Base-by-base conservation (phyloP, 164 flowering plant genomes). In the Cinnamomum chago region DNA sequence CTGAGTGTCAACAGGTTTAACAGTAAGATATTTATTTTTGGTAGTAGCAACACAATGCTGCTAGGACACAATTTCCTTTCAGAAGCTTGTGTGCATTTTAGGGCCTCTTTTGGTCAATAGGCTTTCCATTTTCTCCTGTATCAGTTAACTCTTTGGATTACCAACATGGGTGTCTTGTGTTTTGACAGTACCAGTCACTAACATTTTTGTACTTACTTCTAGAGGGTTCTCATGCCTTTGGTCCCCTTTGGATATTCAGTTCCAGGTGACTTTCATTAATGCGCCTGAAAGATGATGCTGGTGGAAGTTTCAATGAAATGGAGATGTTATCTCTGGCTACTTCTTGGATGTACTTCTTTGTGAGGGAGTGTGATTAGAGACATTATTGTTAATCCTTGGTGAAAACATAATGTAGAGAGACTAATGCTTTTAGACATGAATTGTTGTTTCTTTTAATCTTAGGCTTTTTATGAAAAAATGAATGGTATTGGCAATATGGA, bases 1-100 rank as follows among this genome's bases (percentile, higher is more conserved):
- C 76, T 87, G 84, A 85, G 47, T 11, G 17, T 58, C 47, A 47
- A 64, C 67, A 58, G 62, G 28, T 67, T 25, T 65, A 65, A 51
- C 65, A 73, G 79, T 79, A 75, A 76, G 86, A 66, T 35, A 50
- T 14, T 47, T 47, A 28, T 5, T 30, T 25, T 20, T 1, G 50
- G 28, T 50, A 23, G 58, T 66, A 50, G 50, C 40, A 50, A 51
- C 28, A 51, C 23, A 17, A 51, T 35, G 51, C 13, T 51, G 50
- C 62, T 28, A 28, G 58, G 10, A 18, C 52, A 65, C 74, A 40
- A 76, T 71, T 70, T 70, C 28, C 11, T 40, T 68, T 47, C 17
- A n/a, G 58, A 47, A 47, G 10, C 71, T 40, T 35, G 52, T 68
- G 10, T 68, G 40, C 14, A 28, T 30, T 5, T 28, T 30, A 25